Conservation (phyloP, 768 basidiomycete species). For the Pholiota molesta region DNA sequence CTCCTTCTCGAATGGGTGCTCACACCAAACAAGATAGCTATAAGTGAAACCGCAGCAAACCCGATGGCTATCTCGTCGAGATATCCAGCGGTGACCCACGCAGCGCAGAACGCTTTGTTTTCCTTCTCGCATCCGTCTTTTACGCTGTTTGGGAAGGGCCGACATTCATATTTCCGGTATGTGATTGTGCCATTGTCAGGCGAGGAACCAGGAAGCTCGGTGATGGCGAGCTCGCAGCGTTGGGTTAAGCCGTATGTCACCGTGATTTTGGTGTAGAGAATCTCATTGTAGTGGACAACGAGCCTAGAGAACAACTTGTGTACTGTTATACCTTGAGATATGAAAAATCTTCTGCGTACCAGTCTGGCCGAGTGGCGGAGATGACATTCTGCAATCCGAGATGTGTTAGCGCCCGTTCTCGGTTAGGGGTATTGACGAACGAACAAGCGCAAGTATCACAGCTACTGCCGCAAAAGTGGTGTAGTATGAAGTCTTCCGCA, state of each 20-base stretch:
- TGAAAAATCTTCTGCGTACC: constrained; percentile 41
- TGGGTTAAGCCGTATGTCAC: constrained; percentile 61
- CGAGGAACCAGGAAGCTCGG: constrained; percentile 48
- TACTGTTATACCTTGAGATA: not conserved
- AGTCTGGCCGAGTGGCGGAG: constrained; percentile 61
- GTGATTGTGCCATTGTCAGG: constrained; percentile 43
- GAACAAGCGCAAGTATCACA: constrained; percentile 52
- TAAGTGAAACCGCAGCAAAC: constrained; percentile 59
- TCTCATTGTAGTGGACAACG: constrained; percentile 43
- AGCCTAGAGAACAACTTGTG: constrained; percentile 37
- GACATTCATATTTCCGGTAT: constrained; percentile 63
- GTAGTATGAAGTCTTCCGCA: constrained; percentile 74
- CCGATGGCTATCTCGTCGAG: constrained; percentile 65
- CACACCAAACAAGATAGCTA: constrained; percentile 66
- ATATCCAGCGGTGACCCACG: constrained; percentile 75
- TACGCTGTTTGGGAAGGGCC: constrained; percentile 62
- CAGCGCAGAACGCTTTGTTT: constrained; percentile 60
- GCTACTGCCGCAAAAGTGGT: constrained; percentile 62
- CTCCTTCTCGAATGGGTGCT: constrained; percentile 74
- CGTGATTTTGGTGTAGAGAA: constrained; percentile 49
- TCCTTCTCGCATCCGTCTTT: constrained; percentile 52
- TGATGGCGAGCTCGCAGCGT: constrained; percentile 55
- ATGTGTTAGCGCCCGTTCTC: not conserved
- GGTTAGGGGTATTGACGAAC: constrained; percentile 24
- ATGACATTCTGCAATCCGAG: constrained; percentile 53